Evolutionary conservation across 352 stramenopile genomes (phyloP).

Genomic region (Nothophytophthora sp.): DNA sequence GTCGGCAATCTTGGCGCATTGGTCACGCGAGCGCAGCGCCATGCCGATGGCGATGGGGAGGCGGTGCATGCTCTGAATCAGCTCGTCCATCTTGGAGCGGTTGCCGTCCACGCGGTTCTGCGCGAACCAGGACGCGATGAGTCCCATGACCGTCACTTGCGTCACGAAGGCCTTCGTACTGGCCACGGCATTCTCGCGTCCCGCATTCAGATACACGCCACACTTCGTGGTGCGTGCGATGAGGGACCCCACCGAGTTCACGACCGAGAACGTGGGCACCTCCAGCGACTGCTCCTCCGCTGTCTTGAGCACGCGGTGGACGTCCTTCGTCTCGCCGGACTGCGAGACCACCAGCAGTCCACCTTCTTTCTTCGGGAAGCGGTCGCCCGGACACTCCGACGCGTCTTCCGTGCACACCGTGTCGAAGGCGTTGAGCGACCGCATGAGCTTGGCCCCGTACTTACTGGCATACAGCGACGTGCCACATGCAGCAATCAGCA

Average conservation of each 20-base stretch:
- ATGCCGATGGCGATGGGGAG: conserved; percentile 98
- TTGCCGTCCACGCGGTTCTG: conserved; percentile 89
- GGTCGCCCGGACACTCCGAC: conserved; percentile 88
- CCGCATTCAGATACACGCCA: conserved; percentile 98
- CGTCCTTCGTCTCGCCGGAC: conserved; percentile 98
- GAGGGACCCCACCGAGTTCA: conserved; percentile 97
- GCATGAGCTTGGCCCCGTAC: conserved; percentile 97
- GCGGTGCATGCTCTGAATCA: conserved; percentile 96
- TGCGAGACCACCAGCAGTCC: conserved; percentile 97
- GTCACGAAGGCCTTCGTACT: conserved; percentile 99
- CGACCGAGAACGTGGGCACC: conserved; percentile 91
- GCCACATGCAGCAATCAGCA: conserved; percentile 95
- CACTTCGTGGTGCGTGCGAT: conserved; percentile 95
- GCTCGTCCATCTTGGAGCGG: conserved; percentile 79
- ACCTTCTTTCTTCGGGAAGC: conserved; percentile 87
- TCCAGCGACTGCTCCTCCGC: conserved; percentile 72
- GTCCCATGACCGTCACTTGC: conserved; percentile 92
- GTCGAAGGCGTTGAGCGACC: conserved; percentile 95
- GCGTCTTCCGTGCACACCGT: conserved; percentile 92
- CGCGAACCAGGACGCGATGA: conserved; percentile 92
- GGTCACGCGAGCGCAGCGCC: conserved; percentile 92
- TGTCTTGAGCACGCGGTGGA: conserved; percentile 93
- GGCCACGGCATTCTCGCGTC: conserved; percentile 97
- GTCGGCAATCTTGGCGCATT: conserved; percentile 91
- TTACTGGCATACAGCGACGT: conserved; percentile 95